Evolutionary conservation across 352 stramenopile genomes (phyloP).

Genomic region (Elongisporangium senticosum): DNA sequence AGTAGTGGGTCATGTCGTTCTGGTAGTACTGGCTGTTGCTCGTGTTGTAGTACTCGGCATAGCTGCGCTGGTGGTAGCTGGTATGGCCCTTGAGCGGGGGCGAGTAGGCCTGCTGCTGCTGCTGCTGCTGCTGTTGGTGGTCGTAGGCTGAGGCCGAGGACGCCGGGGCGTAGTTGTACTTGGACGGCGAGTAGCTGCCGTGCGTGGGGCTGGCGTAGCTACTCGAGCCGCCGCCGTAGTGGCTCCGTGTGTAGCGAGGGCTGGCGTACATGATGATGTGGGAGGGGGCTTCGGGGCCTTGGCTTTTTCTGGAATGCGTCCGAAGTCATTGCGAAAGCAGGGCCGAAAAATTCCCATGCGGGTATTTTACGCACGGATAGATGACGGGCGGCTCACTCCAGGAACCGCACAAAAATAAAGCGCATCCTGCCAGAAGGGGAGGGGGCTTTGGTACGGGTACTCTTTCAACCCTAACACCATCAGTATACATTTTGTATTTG

Average conservation of each 20-base stretch:
- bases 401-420: no score
- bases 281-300: no score
- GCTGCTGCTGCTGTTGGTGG: slow-evolving; percentile 8
- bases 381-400: not conserved
- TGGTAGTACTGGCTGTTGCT: slow-evolving; percentile 40
- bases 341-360: no score
- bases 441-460: no score
- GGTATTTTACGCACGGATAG: not conserved
- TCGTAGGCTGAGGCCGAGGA: not conserved
- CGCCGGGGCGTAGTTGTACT: slow-evolving; percentile 16
- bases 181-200: slow-evolving; percentile 20
- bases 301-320: no score
- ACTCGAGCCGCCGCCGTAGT: slow-evolving; percentile 19
- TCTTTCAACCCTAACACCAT: no score
- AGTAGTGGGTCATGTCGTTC: slow-evolving; percentile 44
- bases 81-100: slow-evolving; percentile 27
- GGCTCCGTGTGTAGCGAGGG: slow-evolving; percentile 30
- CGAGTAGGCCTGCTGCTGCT: slow-evolving; percentile 16
- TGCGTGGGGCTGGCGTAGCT: slow-evolving; percentile 19
- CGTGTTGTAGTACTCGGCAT: slow-evolving; percentile 36
- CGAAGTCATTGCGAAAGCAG: no score
- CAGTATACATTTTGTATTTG: not conserved
- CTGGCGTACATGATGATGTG: slow-evolving; percentile 24
- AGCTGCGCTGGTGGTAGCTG: slow-evolving; percentile 16
- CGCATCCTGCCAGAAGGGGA: no score